Base-by-base conservation (phyloP, 2,329 filamentous ascomycete species). In the Colletotrichum zoysiae region DNA sequence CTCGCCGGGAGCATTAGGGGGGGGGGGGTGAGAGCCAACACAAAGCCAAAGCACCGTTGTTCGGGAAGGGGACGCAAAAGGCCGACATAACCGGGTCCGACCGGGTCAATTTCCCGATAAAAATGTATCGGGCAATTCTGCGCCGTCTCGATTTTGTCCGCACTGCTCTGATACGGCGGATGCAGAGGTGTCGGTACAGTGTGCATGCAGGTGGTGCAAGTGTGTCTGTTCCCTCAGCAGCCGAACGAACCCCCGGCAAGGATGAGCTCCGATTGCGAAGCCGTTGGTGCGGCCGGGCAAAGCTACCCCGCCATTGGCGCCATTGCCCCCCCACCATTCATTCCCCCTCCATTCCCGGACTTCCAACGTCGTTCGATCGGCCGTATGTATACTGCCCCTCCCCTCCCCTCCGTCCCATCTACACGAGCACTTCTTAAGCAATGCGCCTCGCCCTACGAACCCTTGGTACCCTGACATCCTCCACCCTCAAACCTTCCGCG, bases 301-400 rank as follows among this genome's bases (percentile, higher is more conserved):
- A 56, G 69, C 69, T 69, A 71, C 69, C 69, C 69, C 69, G 69
- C 69, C 69, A 59, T 55, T 59, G 64, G 69, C 59, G 59, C 65
- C 26, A n/a, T 38, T 16, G 26, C 63, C 12, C 67, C 55, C 65
- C 26, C 26, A 26, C 26, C 26, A 26, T 26, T 26, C 26, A n/a
- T n/a, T n/a, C 26, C 26, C 26, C 26, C 26, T 26, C 26, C 48
- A 48, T 26, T 26, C n/a, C 18, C 65, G 38, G 56, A 50, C 46
- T 35, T 46, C 53, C 23, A 69, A 69, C 69, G 65, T 59, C 65
- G 59, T 23, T 40, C 53, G 46, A 16, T 26, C 46, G 20, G 18
- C 62, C 62, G 40, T 33, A 2, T 42, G 30, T 30, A 30, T 30
- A 30, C 30, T 30, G 30, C 5, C 42, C 16, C 6, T 26, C 42